phyloP scores from a whole-genome alignment of 768 basidiomycete species.

The Termitomyces sp. region DNA sequence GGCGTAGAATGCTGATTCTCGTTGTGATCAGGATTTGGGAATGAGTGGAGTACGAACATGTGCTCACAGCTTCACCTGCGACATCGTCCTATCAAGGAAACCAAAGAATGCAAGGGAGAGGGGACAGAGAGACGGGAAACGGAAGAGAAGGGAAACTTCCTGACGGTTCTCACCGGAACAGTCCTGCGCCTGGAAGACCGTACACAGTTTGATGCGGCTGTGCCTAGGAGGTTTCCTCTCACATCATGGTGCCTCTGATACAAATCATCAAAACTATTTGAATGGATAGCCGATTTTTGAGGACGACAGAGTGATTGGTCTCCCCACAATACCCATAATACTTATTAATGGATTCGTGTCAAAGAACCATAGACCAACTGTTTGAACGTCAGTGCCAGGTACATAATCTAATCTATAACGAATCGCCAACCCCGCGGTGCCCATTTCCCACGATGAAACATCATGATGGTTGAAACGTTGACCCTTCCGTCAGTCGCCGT shows the following conservation, averaged over 20 bases:
- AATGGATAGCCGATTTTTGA: not conserved
- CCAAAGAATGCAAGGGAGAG: not conserved
- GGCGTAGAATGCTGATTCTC: constrained; percentile 61
- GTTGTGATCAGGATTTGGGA: constrained; percentile 1
- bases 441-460: not conserved
- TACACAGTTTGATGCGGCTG: constrained; percentile 6
- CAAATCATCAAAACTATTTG: not conserved
- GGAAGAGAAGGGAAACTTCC: not conserved
- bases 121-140: not conserved
- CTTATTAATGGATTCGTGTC: not conserved
- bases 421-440: not conserved
- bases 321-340: not conserved
- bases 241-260: not conserved
- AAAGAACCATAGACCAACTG: not conserved
- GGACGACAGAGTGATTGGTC: too few relatives aligned
- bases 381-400: not conserved
- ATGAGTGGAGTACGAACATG: constrained; percentile 18
- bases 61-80: constrained; percentile 40
- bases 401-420: not conserved
- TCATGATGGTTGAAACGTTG: not conserved
- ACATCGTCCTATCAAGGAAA: constrained; percentile 21
- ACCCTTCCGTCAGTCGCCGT: too few relatives aligned
- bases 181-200: not conserved
- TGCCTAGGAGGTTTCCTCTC: not conserved
- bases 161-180: constrained; percentile 7